phyloP scores from a whole-genome alignment of 1,284 basidiomycete genomes.

The Papiliotrema nemorosa region DNA sequence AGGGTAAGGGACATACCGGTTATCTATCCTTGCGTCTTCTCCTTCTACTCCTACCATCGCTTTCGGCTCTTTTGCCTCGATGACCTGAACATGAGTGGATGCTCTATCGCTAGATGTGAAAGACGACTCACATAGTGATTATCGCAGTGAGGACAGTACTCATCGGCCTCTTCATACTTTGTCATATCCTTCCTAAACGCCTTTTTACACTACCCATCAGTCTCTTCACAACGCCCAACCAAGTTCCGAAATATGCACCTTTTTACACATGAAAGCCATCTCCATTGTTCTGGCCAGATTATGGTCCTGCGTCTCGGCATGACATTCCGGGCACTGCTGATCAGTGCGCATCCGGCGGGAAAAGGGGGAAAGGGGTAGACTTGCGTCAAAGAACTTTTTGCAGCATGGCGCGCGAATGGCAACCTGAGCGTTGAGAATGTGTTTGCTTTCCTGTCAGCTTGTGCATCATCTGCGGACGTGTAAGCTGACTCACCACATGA shows the following conservation, averaged over 20 bases:
- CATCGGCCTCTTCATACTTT: conserved; percentile 89
- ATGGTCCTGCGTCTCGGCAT: conserved; percentile 79
- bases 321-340: conserved; percentile 78
- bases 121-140: conserved; percentile 80
- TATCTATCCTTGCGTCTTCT: conserved; percentile 82
- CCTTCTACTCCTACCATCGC: conserved; percentile 81
- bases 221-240: not conserved
- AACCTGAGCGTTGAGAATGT: conserved; percentile 88
- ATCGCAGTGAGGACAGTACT: conserved; percentile 96
- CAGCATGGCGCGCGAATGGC: conserved; percentile 91
- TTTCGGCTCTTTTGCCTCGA: conserved; percentile 89
- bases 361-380: conserved; percentile 14
- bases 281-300: conserved; percentile 71
- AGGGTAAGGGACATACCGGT: conserved; percentile 58
- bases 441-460: conserved; percentile 61
- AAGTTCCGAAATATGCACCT: too few relatives aligned
- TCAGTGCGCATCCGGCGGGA: conserved; percentile 1
- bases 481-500: conserved; percentile 10
- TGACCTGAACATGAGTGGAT: conserved; percentile 58
- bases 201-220: conserved; percentile 69
- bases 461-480: too few relatives aligned
- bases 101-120: not conserved
- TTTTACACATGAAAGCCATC: conserved; percentile 95
- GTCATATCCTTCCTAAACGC: conserved; percentile 94
- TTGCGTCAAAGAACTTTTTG: conserved; percentile 83